Evolutionary conservation across 164 flowering plant species (phyloP), one percentile per base, ranked within the genome.

Genomic region (Brasenia schreberi): DNA sequence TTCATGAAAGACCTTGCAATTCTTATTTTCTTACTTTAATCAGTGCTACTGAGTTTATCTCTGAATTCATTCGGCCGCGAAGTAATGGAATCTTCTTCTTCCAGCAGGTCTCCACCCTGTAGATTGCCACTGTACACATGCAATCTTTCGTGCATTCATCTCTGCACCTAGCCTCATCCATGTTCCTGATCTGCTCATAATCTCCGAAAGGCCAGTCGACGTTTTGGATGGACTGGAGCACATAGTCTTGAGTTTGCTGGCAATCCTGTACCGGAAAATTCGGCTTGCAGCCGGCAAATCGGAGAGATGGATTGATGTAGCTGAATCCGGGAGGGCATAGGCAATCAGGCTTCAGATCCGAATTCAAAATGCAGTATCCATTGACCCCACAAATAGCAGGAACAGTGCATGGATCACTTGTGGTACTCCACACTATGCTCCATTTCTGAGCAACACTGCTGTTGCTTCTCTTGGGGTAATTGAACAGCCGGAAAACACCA

Each of bases 61-160:
- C 33, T 4, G 10, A 0, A 4, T 62, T 59, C 2, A 52, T 14
- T 49, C 73, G 74, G 43, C 83, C 83, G 65, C 76, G 70, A 0
- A 67, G 66, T 10, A 74, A 77, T 0, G 83, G 85, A 5, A 78
- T 33, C 68, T 70, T 80, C 79, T 82, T 82, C 77, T 76, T 80
- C 79, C 79, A 82, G 52, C 85, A 82, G 5, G 6, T 23, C 12
- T 71, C 58, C 10, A 10, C 18, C 52, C 49, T 18, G 17, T 53
- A 67, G 59, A 76, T 60, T 4, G 76, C 83, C 5, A 73, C 78
- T 3, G 68, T 76, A 61, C 86, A 82, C 18, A 66, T 7, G 52
- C 84, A 83, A 60, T 83, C 86, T 0, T 42, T 9, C 61, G 76
- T 33, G 73, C 86, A 83, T 39, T 74, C 56, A 17, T 65, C 9